phyloP scores from a whole-genome alignment of 768 basidiomycete species.

The Lentinula boryana region DNA sequence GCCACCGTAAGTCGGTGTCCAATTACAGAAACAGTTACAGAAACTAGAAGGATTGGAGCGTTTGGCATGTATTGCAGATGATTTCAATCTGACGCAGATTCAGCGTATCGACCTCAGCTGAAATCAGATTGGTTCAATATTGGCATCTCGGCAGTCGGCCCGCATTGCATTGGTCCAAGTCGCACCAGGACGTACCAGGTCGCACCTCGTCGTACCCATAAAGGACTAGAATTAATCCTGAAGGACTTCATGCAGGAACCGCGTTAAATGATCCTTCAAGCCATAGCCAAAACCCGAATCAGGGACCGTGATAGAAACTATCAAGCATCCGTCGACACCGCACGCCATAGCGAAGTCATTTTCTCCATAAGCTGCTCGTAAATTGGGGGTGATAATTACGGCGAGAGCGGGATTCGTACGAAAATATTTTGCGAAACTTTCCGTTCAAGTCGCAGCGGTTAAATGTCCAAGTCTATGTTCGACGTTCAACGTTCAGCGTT shows the following conservation, averaged over 20 bases:
- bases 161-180: not conserved
- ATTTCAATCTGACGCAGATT: not conserved
- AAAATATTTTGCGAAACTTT: not conserved
- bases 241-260: not conserved
- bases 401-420: not conserved
- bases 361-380: not conserved
- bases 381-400: not conserved
- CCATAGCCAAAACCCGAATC: too few species aligned
- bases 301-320: not conserved
- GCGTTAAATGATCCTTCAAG: not conserved
- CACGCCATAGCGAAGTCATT: not conserved
- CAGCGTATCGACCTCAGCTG: not conserved
- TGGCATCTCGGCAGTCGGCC: not conserved
- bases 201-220: not conserved
- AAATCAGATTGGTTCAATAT: not conserved
- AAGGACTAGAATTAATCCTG: not conserved
- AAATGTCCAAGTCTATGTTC: not conserved
- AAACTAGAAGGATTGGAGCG: not conserved
- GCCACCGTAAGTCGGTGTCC: not conserved
- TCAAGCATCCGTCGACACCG: not conserved
- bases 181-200: not conserved
- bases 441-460: not conserved
- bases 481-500: not conserved
- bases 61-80: too few species aligned
- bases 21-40: not conserved